Evolutionary conservation across 257 asterid genomes (phyloP), one percentile per base, ranked within the genome.

Genomic region (Fraxinus pennsylvanica): DNA sequence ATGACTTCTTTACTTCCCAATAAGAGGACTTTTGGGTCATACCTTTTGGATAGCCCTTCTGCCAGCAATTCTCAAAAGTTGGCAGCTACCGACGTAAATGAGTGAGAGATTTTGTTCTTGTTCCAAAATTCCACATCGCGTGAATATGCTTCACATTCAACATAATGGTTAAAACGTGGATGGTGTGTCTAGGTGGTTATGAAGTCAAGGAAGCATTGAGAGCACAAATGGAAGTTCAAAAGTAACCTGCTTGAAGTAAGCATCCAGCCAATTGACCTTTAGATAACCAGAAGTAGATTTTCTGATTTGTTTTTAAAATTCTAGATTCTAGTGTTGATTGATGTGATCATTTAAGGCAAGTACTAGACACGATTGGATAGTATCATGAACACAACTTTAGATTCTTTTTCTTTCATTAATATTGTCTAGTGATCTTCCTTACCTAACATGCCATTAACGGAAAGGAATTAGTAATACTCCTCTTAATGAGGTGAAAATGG

Each of bases 221-320:
- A 88, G 97, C 91, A 57, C 97, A 93, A 76, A 93, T 93, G 97
- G 97, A 93, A 88, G 97, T 93, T 77, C 96, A 93, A 79, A 91
- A 91, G 97, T 82, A 88, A 93, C 81, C 89, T 93, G 32, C 97
- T 93, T 69, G 97, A 93, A 85, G 97, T 91, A 86, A 91, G 90
- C 79, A 80, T 41, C 75, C 69, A 41, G 29, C 6, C 17, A n/a
- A 32, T 9, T 71, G 73, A 27, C 47, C 41, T 66, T 74, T 67
- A 61, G 33, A 61, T 61, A 22, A 22, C 68, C 32, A 61, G 15
- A 61, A 22, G 25, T 21, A 2, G 32, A 61, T 32, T 61, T 61
- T 25, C 32, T 25, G 13, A 25, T 9, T 61, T 61, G 33, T 61
- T 61, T 61, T 9, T 2, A 22, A 8, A 9, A 21, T 8, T 6